Percentiles rank a stretch among this genome's conserved stretches.
Conservation (phyloP, 768 basidiomycete genomes). For the Paxillus ammoniavirescens region DNA sequence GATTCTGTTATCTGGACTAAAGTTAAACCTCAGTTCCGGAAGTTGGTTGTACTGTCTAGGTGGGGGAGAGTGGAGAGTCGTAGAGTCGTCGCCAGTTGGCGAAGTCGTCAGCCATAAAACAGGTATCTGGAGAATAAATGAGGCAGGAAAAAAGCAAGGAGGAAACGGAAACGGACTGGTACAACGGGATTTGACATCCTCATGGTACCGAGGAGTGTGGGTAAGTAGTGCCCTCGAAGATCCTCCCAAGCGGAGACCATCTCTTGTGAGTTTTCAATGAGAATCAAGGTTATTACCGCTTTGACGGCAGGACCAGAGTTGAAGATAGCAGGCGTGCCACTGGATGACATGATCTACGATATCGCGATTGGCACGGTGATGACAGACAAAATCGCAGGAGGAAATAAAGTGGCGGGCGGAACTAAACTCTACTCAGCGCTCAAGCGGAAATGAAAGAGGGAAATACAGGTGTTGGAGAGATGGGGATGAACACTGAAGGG, state of each 20-base stretch:
- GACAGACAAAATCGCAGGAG: background rate
- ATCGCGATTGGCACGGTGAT: slow-evolving; percentile 16
- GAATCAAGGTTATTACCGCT: slow-evolving; percentile 39
- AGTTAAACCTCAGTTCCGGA: slow-evolving; percentile 42
- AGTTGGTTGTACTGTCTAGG: slow-evolving; percentile 43
- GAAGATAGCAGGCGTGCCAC: slow-evolving; percentile 21
- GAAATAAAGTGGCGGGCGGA: background rate
- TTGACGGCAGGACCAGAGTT: slow-evolving; percentile 11
- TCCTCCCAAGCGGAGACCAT: slow-evolving; percentile 47
- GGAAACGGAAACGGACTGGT: slow-evolving; percentile 35
- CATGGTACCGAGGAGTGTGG: slow-evolving; percentile 41
- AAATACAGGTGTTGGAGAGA: background rate
- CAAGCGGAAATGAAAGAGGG: slow-evolving; percentile 7
- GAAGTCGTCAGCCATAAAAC: slow-evolving; percentile 47
- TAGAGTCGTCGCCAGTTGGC: slow-evolving; percentile 33
- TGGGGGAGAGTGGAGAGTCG: slow-evolving; percentile 17
- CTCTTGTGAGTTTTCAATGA: slow-evolving; percentile 55
- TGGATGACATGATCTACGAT: slow-evolving; percentile 8
- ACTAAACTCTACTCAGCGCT: slow-evolving; percentile 1
- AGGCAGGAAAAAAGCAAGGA: background rate
- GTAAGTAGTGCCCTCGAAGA: slow-evolving; percentile 47
- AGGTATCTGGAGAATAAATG: slow-evolving; percentile 23
- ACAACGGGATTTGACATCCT: slow-evolving; percentile 37
- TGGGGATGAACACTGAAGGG: background rate
- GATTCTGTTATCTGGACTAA: slow-evolving; percentile 42